Base-by-base conservation (phyloP, 305 asterid genomes). In the Salvia sclarea region DNA sequence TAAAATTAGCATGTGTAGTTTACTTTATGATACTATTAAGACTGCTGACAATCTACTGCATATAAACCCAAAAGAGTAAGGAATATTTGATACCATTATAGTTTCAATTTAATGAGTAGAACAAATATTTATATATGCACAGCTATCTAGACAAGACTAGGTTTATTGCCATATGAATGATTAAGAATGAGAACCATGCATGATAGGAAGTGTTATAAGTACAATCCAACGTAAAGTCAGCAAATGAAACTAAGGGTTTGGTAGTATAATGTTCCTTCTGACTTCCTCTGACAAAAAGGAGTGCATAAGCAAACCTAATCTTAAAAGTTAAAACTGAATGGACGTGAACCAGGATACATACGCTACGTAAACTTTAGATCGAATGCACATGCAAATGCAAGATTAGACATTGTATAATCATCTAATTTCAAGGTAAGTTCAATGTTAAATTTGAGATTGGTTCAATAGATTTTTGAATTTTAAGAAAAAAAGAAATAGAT, bases 161-260 rank as follows among this genome's bases (percentile, higher is more conserved):
- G 22, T 24, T 6, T 52, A 31, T 12, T 17, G 9, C n/a, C 22
- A 55, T 49, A 20, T 17, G 56, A 13, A 37, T 17, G 53, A 22
- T 70, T 18, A 70, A 61, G 63, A 33, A 38, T 12, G 20, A 8
- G 38, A 61, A 5, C 10, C 7, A 12, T 50, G 44, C 68, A 21
- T 47, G 53, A 33, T 12, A 24, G 8, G 17, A 50, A 21, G 60
- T 54, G 10, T 25, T 13, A 25, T n/a, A 54, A 54, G 60, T 54
- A 54, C 37, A 6, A 13, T 13, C 60, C 33, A 25, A 25, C 35
- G n/a, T 25, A 54, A 54, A 25, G 21, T 1, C 6, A 1, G 37
- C 28, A 53, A 53, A 24, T 12, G 35, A 61, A 40, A 21, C 6
- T 13, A 49, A 1, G 31, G 31, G 56, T 49, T 49, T 49, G 58